A percentile compares a stretch with the other conserved stretches of the same genome.
These are phyloP conservation scores for Prunus mira DNA, from an alignment of 306 rosid genomes.

Conservation along the genomic window DNA sequence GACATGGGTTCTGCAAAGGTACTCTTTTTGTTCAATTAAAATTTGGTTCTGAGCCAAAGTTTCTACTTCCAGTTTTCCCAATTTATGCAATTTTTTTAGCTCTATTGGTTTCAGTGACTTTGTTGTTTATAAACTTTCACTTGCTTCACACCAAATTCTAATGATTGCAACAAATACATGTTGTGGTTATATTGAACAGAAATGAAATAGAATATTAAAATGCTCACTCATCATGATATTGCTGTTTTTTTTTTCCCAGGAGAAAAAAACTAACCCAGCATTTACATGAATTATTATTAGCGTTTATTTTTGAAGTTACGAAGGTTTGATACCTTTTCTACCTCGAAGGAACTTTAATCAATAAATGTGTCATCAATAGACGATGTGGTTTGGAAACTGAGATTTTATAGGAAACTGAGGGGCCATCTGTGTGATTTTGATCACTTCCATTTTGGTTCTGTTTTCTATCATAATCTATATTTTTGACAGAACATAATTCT, in stretches of 20 bases:
- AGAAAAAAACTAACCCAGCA: not conserved
- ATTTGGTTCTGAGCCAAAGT: not conserved
- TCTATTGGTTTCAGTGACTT: not conserved
- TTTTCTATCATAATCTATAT: not conserved
- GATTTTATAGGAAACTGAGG: not conserved
- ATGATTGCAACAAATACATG: not conserved
- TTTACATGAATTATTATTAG: too few relatives aligned
- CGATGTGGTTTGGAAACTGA: not conserved
- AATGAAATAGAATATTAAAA: not conserved
- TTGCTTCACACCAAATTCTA: not conserved
- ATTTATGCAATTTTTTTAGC: not conserved
- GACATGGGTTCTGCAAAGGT: constrained; percentile 99
- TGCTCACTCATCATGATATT: not conserved
- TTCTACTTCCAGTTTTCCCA: not conserved
- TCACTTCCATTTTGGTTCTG: not conserved
- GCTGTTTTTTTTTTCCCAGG: not conserved
- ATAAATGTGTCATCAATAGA: not conserved
- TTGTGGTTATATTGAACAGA: not conserved
- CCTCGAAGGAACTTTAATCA: not conserved
- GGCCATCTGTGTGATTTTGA: not conserved
- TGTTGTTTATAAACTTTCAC: not conserved
- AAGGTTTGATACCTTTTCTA: not conserved
- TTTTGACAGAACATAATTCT: not conserved
- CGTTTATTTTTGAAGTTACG: not conserved
- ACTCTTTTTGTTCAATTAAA: not conserved